Percentiles rank a stretch among this genome's conserved stretches.
Evolutionary conservation across 192 early-diverging fungal species (phyloP).

Genomic region (Geranomyces variabilis): DNA sequence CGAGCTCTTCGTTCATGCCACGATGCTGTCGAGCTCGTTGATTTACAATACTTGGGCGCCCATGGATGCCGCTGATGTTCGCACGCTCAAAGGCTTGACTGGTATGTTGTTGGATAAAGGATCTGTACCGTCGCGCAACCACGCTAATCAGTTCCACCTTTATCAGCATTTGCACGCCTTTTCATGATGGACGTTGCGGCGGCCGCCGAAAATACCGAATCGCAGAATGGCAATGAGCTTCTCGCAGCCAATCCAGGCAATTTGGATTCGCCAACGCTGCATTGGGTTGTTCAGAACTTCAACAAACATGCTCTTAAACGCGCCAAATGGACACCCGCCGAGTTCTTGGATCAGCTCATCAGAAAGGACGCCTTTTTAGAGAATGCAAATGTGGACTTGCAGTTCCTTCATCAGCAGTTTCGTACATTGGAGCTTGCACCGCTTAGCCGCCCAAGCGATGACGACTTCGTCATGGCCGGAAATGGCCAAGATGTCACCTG

Average conservation of each 20-base stretch:
- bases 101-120: neutral
- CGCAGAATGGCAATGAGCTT: neutral
- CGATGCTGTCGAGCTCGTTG: conserved; percentile 23
- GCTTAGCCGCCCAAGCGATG: conserved; percentile 28
- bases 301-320: conserved; percentile 20
- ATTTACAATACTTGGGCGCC: conserved; percentile 37
- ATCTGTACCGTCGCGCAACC: too few species aligned
- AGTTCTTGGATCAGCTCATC: conserved; percentile 35
- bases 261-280: conserved; percentile 25
- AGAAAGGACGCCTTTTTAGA: conserved; percentile 28
- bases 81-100: conserved; percentile 24
- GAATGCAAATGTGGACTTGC: conserved; percentile 28
- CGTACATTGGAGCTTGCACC: conserved; percentile 15
- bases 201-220: conserved; percentile 5
- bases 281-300: conserved; percentile 38
- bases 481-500: conserved; percentile 7
- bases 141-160: too few species aligned
- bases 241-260: conserved; percentile 17
- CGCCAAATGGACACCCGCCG: conserved; percentile 7
- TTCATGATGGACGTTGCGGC: conserved; percentile 34
- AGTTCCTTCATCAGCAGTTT: conserved; percentile 31
- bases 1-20: conserved; percentile 29
- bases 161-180: conserved; percentile 27
- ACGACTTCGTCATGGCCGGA: conserved; percentile 30
- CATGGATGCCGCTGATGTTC: conserved; percentile 26